phyloP scores from a whole-genome alignment of 1,284 basidiomycete species.

The Agaricales sp. region DNA sequence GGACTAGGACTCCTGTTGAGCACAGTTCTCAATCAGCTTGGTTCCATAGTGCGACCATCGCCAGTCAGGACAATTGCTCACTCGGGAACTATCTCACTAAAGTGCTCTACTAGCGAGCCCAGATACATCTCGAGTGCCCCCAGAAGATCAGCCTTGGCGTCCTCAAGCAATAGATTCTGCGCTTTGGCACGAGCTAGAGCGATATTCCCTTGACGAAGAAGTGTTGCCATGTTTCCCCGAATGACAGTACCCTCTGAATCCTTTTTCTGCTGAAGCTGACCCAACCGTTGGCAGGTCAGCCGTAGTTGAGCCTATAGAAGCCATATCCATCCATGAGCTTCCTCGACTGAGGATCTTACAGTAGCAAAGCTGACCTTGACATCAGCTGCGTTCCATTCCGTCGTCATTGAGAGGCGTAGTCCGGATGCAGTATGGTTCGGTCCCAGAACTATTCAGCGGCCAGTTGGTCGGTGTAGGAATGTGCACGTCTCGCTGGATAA shows the following conservation, averaged over 20 bases:
- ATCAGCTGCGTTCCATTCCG: constrained; percentile 31
- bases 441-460: background rate
- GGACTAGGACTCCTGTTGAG: constrained; percentile 27
- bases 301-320: constrained; percentile 45
- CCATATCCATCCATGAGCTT: constrained; percentile 4
- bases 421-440: background rate
- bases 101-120: constrained; percentile 46
- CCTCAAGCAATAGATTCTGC: constrained; percentile 53
- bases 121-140: constrained; percentile 59
- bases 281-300: constrained; percentile 51
- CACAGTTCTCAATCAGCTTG: too few species aligned
- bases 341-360: constrained; percentile 13
- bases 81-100: constrained; percentile 41
- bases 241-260: constrained; percentile 49
- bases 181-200: constrained; percentile 58
- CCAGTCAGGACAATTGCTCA: background rate
- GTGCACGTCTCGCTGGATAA: too few species aligned
- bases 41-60: too few species aligned
- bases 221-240: constrained; percentile 53
- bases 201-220: constrained; percentile 50
- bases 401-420: constrained; percentile 7
- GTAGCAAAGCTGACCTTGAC: constrained; percentile 32
- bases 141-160: constrained; percentile 47
- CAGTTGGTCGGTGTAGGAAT: too few species aligned
- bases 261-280: constrained; percentile 57